phyloP scores from a whole-genome alignment of 192 early-diverging fungal species.

The Umbelopsis isabellina region DNA sequence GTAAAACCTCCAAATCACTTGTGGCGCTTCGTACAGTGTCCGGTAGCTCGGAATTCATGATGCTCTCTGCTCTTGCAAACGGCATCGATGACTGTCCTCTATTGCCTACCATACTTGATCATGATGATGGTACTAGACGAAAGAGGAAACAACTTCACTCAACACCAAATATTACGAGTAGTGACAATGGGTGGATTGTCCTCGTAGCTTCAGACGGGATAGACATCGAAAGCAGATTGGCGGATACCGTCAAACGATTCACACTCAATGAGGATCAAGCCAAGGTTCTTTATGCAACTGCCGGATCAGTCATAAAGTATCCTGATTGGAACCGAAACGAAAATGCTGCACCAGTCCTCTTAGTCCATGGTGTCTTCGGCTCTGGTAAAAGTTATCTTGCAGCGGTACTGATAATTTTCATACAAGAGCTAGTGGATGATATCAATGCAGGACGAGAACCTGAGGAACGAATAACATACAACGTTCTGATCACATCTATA shows the following conservation, averaged over 20 bases:
- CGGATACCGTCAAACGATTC: slow-evolving; percentile 41
- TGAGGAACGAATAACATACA: slow-evolving; percentile 43
- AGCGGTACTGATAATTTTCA: slow-evolving; percentile 62
- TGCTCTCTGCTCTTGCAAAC: slow-evolving; percentile 47
- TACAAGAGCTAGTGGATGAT: slow-evolving; percentile 56
- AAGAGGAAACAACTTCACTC: slow-evolving; percentile 32
- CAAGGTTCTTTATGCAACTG: slow-evolving; percentile 41
- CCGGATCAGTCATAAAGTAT: slow-evolving; percentile 39
- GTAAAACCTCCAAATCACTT: slow-evolving; percentile 8
- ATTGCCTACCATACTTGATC: slow-evolving; percentile 41
- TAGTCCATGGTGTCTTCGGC: slow-evolving; percentile 65
- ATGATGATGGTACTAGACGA: slow-evolving; percentile 36
- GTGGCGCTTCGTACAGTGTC: slow-evolving; percentile 48
- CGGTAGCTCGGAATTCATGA: slow-evolving; percentile 56
- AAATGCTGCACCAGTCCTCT: slow-evolving; percentile 36
- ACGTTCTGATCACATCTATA: slow-evolving; percentile 68
- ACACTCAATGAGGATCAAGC: slow-evolving; percentile 53
- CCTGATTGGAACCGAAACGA: slow-evolving; percentile 42
- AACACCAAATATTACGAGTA: slow-evolving; percentile 29
- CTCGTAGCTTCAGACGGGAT: slow-evolving; percentile 45
- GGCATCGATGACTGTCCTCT: slow-evolving; percentile 42
- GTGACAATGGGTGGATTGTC: slow-evolving; percentile 35
- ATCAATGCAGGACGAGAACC: slow-evolving; percentile 25
- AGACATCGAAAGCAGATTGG: slow-evolving; percentile 43
- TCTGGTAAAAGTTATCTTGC: slow-evolving; percentile 79